Evolutionary conservation across 495 filamentous ascomycete genomes (phyloP).

Genomic region (Durotheca rogersii): DNA sequence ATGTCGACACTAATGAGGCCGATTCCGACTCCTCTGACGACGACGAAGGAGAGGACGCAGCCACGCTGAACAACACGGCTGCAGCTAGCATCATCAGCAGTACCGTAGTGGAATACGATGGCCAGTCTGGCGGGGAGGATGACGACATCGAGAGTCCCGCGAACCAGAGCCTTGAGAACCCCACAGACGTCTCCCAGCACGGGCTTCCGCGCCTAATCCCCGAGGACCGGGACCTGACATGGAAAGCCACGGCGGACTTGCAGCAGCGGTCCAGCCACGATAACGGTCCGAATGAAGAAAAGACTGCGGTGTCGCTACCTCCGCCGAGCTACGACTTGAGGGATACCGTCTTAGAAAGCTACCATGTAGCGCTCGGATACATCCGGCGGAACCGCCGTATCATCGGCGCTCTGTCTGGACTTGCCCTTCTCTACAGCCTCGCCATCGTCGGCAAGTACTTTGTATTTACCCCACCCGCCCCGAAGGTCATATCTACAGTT

Average conservation of each 20-base stretch:
- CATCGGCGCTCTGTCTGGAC: constrained; percentile 22
- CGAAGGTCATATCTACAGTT: constrained; percentile 32
- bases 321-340: not conserved
- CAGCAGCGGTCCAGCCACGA: constrained; percentile 2
- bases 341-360: not conserved
- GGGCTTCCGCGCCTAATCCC: constrained; percentile 12
- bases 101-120: constrained; percentile 30
- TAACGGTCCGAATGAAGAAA: not conserved
- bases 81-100: constrained; percentile 30
- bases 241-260: constrained; percentile 4
- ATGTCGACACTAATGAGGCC: constrained; percentile 35
- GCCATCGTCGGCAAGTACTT: constrained; percentile 23
- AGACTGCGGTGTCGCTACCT: not conserved
- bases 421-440: constrained; percentile 26
- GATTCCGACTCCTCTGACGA: constrained; percentile 41
- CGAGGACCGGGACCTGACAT: constrained; percentile 10
- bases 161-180: constrained; percentile 33
- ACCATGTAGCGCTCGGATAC: constrained; percentile 12
- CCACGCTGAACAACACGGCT: constrained; percentile 15
- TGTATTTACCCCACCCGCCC: constrained; percentile 15
- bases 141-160: constrained; percentile 38
- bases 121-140: constrained; percentile 33
- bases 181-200: constrained; percentile 34
- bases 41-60: constrained; percentile 41
- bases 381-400: constrained; percentile 18